These are phyloP conservation scores for Hypomontagnella submonticulosa DNA, from an alignment of 495 filamentous ascomycete species.

Conservation along the genomic window DNA sequence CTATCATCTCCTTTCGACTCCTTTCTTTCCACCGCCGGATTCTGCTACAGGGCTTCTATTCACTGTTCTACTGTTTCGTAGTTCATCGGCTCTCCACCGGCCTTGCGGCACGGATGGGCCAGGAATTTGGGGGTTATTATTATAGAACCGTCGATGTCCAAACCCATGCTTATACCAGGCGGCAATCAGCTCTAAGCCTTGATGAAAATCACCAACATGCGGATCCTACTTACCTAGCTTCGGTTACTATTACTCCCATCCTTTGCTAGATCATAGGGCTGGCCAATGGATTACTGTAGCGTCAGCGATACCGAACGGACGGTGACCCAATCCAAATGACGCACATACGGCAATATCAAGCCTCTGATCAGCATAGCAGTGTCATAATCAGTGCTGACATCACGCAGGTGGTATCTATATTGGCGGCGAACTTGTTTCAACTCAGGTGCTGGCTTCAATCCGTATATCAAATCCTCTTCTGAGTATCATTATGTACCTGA, in stretches of 20 bases:
- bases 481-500: not conserved
- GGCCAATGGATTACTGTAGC: constrained; percentile 33
- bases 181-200: constrained; percentile 23
- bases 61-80: constrained; percentile 12
- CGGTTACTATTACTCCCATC: constrained; percentile 3
- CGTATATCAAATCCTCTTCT: constrained; percentile 1
- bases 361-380: constrained; percentile 15
- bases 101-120: constrained; percentile 13
- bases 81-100: not conserved
- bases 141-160: constrained; percentile 16
- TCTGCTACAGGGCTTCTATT: constrained; percentile 16
- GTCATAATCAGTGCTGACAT: constrained; percentile 17
- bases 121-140: constrained; percentile 35
- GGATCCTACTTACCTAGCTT: constrained; percentile 18
- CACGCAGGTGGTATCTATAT: not conserved
- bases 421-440: constrained; percentile 8
- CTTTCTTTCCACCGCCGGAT: constrained; percentile 15
- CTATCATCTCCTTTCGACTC: constrained; percentile 12
- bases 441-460: not conserved
- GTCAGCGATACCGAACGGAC: constrained; percentile 37
- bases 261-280: constrained; percentile 39
- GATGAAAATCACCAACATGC: constrained; percentile 32
- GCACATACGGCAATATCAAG: constrained; percentile 30
- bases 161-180: constrained; percentile 21
- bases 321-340: constrained; percentile 37